A percentile compares a stretch with the other conserved stretches of the same genome.
phyloP scores from a whole-genome alignment of 1,139 yeast genomes.

The Yamadazyma atmosphaerica region DNA sequence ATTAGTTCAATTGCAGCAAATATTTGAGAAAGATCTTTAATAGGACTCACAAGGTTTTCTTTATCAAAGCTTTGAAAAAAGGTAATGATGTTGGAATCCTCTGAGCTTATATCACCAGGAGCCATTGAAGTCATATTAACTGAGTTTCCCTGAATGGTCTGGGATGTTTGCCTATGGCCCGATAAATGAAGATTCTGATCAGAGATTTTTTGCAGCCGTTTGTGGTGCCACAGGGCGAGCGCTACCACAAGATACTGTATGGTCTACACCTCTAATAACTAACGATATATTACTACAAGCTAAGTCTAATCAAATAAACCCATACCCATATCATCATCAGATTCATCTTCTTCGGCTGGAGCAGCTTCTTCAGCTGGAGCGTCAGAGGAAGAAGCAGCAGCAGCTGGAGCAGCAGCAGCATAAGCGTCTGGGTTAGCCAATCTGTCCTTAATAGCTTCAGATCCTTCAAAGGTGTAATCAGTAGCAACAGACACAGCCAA shows the following conservation, averaged over 20 bases:
- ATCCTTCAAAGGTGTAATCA: conserved; percentile 98
- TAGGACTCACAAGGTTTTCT: conserved; percentile 9
- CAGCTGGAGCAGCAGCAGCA: conserved; percentile 98
- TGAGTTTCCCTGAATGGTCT: background rate
- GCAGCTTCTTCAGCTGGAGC: conserved; percentile 63
- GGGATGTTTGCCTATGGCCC: too few species aligned
- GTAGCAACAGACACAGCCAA: conserved; percentile 98
- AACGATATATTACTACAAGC: conserved; percentile 7
- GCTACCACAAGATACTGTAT: too few species aligned
- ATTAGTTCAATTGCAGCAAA: conserved; percentile 19
- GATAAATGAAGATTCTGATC: too few species aligned
- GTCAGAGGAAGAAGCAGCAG: conserved; percentile 89
- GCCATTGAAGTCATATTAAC: background rate
- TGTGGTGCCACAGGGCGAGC: conserved; percentile 1
- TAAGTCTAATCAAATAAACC: conserved; percentile 70
- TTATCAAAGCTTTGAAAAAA: conserved; percentile 13
- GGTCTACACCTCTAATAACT: too few species aligned
- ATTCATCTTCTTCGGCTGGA: conserved; percentile 72
- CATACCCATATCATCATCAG: conserved; percentile 22
- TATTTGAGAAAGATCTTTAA: conserved; percentile 18
- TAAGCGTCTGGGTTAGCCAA: conserved; percentile 79
- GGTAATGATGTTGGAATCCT: conserved; percentile 16
- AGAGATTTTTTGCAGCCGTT: conserved; percentile 9
- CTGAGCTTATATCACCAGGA: conserved; percentile 11
- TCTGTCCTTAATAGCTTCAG: conserved; percentile 98